These are phyloP conservation scores for Capronia epimyces DNA, from an alignment of 2,329 filamentous ascomycete species.

Conservation along the genomic window DNA sequence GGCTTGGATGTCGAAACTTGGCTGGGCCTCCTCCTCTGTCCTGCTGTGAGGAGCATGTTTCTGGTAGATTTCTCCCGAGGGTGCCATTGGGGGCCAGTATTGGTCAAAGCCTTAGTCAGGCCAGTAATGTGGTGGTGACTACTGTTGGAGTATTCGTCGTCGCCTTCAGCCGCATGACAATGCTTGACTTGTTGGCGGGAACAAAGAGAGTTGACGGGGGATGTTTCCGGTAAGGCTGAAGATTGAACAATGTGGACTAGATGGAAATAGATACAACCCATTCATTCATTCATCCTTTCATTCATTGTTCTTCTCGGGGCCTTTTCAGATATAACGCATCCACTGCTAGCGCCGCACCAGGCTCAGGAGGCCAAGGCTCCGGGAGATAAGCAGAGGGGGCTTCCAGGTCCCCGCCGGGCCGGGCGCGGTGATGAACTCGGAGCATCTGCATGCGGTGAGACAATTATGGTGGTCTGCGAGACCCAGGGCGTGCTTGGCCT, in stretches of 20 bases:
- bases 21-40: slow-evolving; percentile 5
- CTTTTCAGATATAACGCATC: no score
- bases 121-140: no score
- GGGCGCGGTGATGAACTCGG: background rate
- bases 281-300: no score
- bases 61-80: background rate
- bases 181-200: slow-evolving; percentile 8
- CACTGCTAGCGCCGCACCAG: no score
- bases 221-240: slow-evolving; percentile 21
- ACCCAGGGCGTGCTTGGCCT: no score
- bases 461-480: background rate
- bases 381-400: background rate
- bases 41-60: background rate
- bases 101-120: background rate
- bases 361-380: no score
- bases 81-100: background rate
- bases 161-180: background rate
- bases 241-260: slow-evolving; percentile 12
- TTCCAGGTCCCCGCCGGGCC: background rate
- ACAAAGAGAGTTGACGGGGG: slow-evolving; percentile 10
- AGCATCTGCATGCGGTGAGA: background rate
- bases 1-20: slow-evolving; percentile 11
- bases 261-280: background rate
- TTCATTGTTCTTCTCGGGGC: no score
- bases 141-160: slow-evolving; percentile 1